A percentile compares a stretch with the other conserved stretches of the same genome.
Evolutionary conservation across 1,284 basidiomycete species (phyloP).

Genomic region (Stygiomarasmius scandens): DNA sequence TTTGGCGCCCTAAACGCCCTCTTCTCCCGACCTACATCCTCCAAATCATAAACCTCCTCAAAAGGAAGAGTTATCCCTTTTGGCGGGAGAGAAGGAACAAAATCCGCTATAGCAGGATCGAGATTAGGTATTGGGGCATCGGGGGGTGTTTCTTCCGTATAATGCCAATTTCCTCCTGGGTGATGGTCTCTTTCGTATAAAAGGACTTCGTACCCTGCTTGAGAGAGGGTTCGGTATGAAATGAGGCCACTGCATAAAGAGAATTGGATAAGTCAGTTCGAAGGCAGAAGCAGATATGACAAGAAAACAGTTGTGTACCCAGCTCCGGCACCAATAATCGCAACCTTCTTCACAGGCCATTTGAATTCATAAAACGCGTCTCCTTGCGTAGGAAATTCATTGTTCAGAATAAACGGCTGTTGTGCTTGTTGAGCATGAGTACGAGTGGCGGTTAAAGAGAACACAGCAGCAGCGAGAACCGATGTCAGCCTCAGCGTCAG

Average conservation of each 20-base stretch:
- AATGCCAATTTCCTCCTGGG: conserved; percentile 51
- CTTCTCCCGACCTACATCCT: conserved; percentile 14
- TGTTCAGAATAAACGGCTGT: too few species aligned
- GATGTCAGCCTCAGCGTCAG: too few species aligned
- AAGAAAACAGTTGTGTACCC: conserved; percentile 25
- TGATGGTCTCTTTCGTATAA: conserved; percentile 45
- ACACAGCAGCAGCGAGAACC: too few species aligned
- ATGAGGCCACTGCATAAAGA: conserved; percentile 32
- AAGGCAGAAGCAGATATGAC: background rate
- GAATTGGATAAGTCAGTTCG: background rate
- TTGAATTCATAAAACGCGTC: conserved; percentile 31
- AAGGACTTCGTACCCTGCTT: conserved; percentile 39
- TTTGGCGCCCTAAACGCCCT: conserved; percentile 39
- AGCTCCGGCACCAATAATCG: conserved; percentile 41
- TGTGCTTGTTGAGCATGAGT: too few species aligned
- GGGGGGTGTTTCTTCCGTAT: conserved; percentile 37
- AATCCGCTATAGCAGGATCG: conserved; percentile 40
- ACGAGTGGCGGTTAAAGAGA: too few species aligned
- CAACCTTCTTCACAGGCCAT: conserved; percentile 38
- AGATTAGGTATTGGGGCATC: conserved; percentile 44
- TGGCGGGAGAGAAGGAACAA: conserved; percentile 39
- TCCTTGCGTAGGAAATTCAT: too few species aligned
- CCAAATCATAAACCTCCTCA: conserved; percentile 28
- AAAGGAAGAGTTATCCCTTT: conserved; percentile 33
- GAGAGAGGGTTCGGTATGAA: conserved; percentile 35